Conservation (phyloP, 2,329 filamentous ascomycete species). For the Amylocarpus encephaloides region DNA sequence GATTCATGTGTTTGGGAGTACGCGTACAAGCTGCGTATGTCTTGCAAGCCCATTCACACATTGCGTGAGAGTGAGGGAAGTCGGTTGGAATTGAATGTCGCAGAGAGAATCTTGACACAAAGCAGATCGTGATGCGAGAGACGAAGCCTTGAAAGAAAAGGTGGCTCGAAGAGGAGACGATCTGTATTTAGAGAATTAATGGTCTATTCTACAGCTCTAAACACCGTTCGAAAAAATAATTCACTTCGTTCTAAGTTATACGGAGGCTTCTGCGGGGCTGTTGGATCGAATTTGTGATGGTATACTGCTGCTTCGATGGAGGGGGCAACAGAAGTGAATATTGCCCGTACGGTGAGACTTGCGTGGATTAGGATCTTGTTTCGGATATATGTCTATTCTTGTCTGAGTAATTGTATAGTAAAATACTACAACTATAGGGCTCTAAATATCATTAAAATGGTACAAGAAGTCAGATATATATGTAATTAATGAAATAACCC, state of each 20-base stretch:
- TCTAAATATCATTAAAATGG: no score
- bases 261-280: conserved; percentile 9
- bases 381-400: no score
- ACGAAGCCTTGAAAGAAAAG: conserved; percentile 12
- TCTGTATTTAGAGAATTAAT: conserved; percentile 16
- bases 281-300: conserved; percentile 8
- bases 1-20: conserved; percentile 13
- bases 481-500: no score
- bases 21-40: conserved; percentile 16
- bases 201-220: conserved; percentile 13
- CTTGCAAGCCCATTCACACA: conserved; percentile 17
- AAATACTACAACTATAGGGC: no score
- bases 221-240: conserved; percentile 12
- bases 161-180: no score
- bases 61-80: conserved; percentile 15
- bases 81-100: conserved; percentile 12
- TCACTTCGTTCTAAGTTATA: conserved; percentile 12
- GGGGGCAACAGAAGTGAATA: conserved; percentile 6
- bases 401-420: no score
- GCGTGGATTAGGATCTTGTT: conserved; percentile 1
- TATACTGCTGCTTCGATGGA: conserved; percentile 8
- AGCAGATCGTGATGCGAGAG: conserved; percentile 13
- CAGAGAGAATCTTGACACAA: conserved; percentile 10
- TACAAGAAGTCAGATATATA: no score
- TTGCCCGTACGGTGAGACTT: conserved; percentile 9